Percentiles rank a stretch among this genome's conserved stretches.
phyloP scores from a whole-genome alignment of 371 early-diverging fungal species.

The Mortierella sp. region DNA sequence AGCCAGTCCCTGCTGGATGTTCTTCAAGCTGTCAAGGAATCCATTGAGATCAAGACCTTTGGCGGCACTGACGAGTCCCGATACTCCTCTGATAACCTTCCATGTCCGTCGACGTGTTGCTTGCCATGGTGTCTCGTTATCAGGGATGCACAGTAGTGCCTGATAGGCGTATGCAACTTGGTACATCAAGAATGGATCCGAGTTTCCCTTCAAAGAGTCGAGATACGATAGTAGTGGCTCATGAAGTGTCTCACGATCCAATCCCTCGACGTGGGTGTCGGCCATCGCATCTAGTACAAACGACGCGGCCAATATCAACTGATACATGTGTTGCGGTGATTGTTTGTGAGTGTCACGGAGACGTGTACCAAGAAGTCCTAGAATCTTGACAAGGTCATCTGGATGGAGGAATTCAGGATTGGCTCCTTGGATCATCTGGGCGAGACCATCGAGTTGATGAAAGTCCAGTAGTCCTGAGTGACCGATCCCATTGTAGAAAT shows the following conservation, averaged over 20 bases:
- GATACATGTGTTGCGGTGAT: not conserved
- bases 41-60: too few relatives aligned
- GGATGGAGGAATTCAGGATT: not conserved
- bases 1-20: too few relatives aligned
- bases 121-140: too few relatives aligned
- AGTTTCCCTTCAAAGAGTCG: not conserved
- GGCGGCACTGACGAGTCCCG: too few relatives aligned
- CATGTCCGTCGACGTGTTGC: too few relatives aligned
- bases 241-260: not conserved
- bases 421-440: not conserved
- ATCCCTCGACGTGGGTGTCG: not conserved
- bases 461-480: too few relatives aligned
- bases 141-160: too few relatives aligned
- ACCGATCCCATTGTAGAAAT: too few relatives aligned
- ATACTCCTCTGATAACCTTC: too few relatives aligned
- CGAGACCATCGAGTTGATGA: not conserved
- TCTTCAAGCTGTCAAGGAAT: too few relatives aligned
- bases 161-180: not conserved
- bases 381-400: slow-evolving; percentile 1
- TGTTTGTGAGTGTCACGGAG: not conserved
- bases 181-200: not conserved
- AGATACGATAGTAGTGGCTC: not conserved
- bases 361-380: not conserved
- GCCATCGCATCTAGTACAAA: not conserved
- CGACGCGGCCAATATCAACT: not conserved